phyloP scores from a whole-genome alignment of 306 rosid species.

The Corylus avellana region DNA sequence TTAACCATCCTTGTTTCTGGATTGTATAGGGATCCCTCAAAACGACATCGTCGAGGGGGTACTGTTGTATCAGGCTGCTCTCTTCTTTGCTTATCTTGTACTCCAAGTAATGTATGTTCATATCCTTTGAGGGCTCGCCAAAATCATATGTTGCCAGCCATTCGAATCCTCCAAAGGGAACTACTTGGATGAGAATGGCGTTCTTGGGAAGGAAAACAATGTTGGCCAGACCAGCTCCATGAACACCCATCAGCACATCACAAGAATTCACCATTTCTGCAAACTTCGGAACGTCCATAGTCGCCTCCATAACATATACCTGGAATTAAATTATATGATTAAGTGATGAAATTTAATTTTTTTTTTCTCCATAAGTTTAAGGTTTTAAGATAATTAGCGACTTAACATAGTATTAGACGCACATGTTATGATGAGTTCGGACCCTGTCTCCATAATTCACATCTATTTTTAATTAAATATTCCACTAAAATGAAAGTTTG shows the following conservation, averaged over 20 bases:
- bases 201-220: conserved; percentile 77
- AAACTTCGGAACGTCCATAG: conserved; percentile 38
- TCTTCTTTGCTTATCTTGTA: conserved; percentile 66
- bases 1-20: conserved; percentile 52
- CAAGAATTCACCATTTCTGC: conserved; percentile 73
- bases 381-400: too few relatives aligned
- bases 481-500: too few relatives aligned
- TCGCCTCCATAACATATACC: conserved; percentile 50
- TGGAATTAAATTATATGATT: too few relatives aligned
- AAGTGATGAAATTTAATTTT: too few relatives aligned
- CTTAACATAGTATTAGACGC: too few relatives aligned
- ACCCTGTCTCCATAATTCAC: too few relatives aligned
- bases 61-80: conserved; percentile 68
- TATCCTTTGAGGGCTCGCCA: conserved; percentile 62
- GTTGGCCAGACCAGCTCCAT: conserved; percentile 95
- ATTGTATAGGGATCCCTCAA: conserved; percentile 55
- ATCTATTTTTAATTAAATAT: too few relatives aligned
- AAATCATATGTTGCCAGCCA: conserved; percentile 63
- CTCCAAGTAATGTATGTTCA: conserved; percentile 75
- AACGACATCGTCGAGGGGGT: conserved; percentile 57
- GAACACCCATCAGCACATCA: conserved; percentile 90
- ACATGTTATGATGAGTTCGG: too few relatives aligned
- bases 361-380: too few relatives aligned
- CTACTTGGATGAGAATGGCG: conserved; percentile 72
- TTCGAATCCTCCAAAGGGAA: conserved; percentile 72